Evolutionary conservation across 192 early-diverging fungal genomes (phyloP).

Genomic region (Backusella parvicylindrica): DNA sequence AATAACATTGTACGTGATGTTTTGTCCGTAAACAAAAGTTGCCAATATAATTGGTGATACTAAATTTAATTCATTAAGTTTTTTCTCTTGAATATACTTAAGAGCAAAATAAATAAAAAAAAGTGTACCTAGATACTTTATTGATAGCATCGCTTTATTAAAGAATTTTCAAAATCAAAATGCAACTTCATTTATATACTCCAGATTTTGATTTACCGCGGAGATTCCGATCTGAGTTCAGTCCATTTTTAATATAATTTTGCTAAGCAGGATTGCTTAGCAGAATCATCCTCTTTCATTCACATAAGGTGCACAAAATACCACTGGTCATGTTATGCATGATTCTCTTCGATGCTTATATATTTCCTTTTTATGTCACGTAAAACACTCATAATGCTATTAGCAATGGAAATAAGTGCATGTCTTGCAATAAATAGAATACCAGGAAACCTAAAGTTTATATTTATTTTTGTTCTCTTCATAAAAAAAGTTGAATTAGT

Average conservation of each 20-base stretch:
- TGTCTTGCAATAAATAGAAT: not conserved
- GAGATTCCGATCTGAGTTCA: not conserved
- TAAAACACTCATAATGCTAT: not conserved
- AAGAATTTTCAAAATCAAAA: not conserved
- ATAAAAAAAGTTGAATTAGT: too few relatives aligned
- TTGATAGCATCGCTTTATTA: not conserved
- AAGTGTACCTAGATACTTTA: not conserved
- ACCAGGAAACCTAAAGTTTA: not conserved
- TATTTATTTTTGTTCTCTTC: too few relatives aligned
- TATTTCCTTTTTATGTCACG: not conserved
- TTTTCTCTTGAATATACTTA: not conserved
- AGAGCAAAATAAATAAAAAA: not conserved
- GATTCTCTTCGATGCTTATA: not conserved
- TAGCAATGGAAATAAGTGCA: not conserved
- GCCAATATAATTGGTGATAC: not conserved
- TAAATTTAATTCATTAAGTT: not conserved
- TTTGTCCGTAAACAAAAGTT: not conserved
- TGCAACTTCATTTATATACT: not conserved
- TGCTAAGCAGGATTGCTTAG: not conserved
- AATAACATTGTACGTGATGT: conserved; percentile 11
- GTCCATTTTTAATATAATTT: not conserved
- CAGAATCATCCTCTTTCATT: not conserved
- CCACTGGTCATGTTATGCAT: not conserved
- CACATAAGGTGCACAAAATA: not conserved
- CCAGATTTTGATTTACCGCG: not conserved